These are phyloP conservation scores for Syzygium syzygioides DNA, from an alignment of 441 rosid species.

Conservation along the genomic window DNA sequence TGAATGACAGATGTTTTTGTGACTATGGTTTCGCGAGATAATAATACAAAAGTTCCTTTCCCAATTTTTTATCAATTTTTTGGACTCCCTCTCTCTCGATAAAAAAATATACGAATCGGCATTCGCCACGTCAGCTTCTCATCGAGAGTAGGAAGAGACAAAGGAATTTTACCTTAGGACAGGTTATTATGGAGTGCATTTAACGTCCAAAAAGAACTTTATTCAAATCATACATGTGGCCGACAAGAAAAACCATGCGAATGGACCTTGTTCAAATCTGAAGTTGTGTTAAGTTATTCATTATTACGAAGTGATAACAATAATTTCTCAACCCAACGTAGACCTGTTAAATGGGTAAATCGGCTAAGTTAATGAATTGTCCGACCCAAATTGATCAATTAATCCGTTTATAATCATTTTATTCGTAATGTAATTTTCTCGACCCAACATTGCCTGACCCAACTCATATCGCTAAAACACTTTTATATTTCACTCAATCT, in stretches of 20 bases:
- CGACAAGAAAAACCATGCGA: not conserved
- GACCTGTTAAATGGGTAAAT: too few relatives aligned
- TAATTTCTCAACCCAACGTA: not conserved
- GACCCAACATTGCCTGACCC: too few relatives aligned
- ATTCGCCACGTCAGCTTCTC: not conserved
- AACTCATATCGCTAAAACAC: too few relatives aligned
- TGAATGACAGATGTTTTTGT: not conserved
- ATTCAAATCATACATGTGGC: not conserved
- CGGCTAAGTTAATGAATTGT: accelerated
- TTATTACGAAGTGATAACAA: not conserved
- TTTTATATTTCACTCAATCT: too few relatives aligned
- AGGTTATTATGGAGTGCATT: not conserved
- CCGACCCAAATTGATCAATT: too few relatives aligned
- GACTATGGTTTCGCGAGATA: not conserved
- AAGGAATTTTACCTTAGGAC: not conserved
- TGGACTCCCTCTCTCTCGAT: not conserved
- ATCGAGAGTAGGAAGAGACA: not conserved
- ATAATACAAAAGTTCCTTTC: not conserved
- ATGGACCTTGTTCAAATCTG: not conserved
- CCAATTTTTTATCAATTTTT: not conserved
- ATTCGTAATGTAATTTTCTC: too few relatives aligned
- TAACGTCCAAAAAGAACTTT: not conserved
- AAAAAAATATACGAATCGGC: not conserved
- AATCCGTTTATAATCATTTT: too few relatives aligned
- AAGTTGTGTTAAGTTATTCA: not conserved